Conservation (phyloP, 495 filamentous ascomycete species). For the Aspergillus hancockii region DNA sequence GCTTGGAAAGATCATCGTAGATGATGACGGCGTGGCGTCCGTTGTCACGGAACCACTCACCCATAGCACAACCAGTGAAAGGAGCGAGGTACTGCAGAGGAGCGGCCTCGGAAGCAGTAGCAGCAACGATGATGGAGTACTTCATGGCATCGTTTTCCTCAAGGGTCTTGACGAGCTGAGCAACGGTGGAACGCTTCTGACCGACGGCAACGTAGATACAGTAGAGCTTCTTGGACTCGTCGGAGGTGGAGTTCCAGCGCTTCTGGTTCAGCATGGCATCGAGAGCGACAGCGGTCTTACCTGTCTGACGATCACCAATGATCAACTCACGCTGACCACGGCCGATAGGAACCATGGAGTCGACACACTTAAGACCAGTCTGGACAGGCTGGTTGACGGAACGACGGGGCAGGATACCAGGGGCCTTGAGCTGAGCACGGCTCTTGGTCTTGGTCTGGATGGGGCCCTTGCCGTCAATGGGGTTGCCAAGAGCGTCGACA, state of each 20-base stretch:
- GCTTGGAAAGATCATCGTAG: conserved; percentile 97
- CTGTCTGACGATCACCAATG: conserved; percentile 99
- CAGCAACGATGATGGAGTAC: conserved; percentile 93
- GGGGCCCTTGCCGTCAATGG: conserved; percentile 98
- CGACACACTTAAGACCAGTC: conserved; percentile 98
- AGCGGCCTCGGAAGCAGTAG: conserved; percentile 96
- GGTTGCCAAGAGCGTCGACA: conserved; percentile 96
- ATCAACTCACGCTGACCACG: conserved; percentile 99
- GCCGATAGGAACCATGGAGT: conserved; percentile 99
- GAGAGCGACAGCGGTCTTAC: conserved; percentile 98
- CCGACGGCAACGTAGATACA: conserved; percentile 98
- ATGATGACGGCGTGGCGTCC: conserved; percentile 91
- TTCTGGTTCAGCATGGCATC: conserved; percentile 99
- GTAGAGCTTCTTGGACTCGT: conserved; percentile 98
- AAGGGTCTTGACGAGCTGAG: conserved; percentile 98
- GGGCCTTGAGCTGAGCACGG: conserved; percentile 98
- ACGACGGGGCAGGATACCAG: conserved; percentile 92
- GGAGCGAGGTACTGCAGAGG: conserved; percentile 94
- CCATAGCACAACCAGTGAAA: conserved; percentile 82
- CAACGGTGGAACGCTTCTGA: conserved; percentile 99
- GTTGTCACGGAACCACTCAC: conserved; percentile 88
- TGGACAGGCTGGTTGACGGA: conserved; percentile 99
- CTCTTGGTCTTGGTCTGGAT: conserved; percentile 87
- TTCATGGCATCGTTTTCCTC: conserved; percentile 99
- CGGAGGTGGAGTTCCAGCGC: conserved; percentile 87